Evolutionary conservation across 257 asterid genomes (phyloP).

Genomic region (Cinchona pubescens): DNA sequence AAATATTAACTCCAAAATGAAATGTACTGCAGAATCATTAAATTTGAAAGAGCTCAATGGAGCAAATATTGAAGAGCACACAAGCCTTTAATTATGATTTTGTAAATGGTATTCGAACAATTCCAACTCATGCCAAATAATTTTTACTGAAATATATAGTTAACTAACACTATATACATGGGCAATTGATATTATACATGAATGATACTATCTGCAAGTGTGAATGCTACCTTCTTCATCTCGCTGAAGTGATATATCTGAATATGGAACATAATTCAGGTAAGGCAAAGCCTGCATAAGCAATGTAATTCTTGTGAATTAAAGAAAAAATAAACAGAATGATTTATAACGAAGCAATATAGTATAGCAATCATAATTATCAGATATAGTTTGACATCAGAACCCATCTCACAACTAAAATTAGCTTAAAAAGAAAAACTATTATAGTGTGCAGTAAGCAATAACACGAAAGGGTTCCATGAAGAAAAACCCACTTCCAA

Average conservation of each 20-base stretch:
- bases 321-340: constrained; percentile 14
- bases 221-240: constrained; percentile 57
- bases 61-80: not conserved
- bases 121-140: not conserved
- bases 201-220: not conserved
- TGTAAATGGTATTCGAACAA: not conserved
- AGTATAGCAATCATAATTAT: not conserved
- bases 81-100: not conserved
- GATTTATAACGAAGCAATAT: not conserved
- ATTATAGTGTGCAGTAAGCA: not conserved
- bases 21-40: not conserved
- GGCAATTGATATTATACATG: constrained; percentile 1
- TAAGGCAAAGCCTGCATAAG: constrained; percentile 75
- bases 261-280: constrained; percentile 66
- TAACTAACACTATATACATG: not conserved
- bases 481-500: not conserved
- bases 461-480: not conserved
- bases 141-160: not conserved
- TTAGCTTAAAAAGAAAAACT: not conserved
- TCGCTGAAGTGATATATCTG: constrained; percentile 49
- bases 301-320: not conserved
- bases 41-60: not conserved
- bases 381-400: not conserved
- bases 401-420: not conserved
- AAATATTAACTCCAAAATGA: not conserved